Evolutionary conservation across 495 filamentous ascomycete species (phyloP).

Genomic region (Aspergillus nidulans): DNA sequence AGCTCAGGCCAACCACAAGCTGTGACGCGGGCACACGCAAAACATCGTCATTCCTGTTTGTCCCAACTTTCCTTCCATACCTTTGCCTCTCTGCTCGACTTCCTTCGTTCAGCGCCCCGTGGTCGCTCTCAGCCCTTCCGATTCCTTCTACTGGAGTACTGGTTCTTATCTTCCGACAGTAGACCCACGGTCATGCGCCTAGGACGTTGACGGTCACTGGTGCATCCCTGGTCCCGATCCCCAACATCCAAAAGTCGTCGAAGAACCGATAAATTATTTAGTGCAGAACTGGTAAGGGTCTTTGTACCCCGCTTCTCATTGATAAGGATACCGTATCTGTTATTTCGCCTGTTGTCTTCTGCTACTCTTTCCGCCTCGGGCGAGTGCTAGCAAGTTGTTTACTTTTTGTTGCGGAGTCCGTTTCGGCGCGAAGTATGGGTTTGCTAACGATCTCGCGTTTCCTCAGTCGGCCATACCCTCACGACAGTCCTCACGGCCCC

Average conservation of each 20-base stretch:
- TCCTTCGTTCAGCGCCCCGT: constrained; percentile 11
- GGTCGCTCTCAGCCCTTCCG: constrained; percentile 1
- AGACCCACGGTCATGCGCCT: constrained; percentile 16
- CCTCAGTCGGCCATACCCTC: constrained; percentile 39
- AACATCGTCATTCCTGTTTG: constrained; percentile 18
- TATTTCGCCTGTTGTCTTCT: neutral
- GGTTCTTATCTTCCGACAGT: no score
- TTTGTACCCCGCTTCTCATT: neutral
- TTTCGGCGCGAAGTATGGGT: constrained; percentile 25
- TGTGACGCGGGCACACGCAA: constrained; percentile 14
- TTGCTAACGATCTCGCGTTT: constrained; percentile 45
- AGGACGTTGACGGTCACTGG: constrained; percentile 17
- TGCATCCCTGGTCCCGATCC: neutral
- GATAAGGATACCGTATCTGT: constrained; percentile 9
- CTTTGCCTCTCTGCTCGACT: constrained; percentile 1
- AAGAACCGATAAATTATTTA: neutral
- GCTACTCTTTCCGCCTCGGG: neutral
- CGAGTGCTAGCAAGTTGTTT: constrained; percentile 2
- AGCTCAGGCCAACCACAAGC: constrained; percentile 16
- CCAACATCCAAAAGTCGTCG: constrained; percentile 1
- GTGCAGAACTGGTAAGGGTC: constrained; percentile 10
- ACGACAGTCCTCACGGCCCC: constrained; percentile 33
- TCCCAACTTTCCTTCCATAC: neutral
- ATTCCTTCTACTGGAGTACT: neutral
- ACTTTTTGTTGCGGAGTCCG: neutral